Evolutionary conservation across 225 moss, liverwort and hornwort species (phyloP), one percentile per base, ranked within the genome.

Genomic region (Thuidium tamariscinum): DNA sequence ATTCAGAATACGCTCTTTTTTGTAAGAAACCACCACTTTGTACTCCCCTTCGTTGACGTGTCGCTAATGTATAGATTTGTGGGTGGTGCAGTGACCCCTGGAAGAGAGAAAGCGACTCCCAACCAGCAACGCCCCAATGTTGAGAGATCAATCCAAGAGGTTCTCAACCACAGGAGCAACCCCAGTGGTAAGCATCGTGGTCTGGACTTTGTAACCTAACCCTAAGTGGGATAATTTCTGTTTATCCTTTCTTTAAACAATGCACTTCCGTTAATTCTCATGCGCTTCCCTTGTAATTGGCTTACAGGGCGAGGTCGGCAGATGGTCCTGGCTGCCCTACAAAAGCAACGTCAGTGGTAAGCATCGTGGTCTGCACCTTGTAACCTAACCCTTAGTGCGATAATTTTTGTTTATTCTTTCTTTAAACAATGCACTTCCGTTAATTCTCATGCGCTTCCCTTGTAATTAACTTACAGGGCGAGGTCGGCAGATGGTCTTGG

Each of bases 81-180:
- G 71, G 39, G 59, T 51, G 54, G 68, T 52, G 86, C n/a, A 93
- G 93, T 88, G 41, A 84, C 71, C 70, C 70, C 81, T 57, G 93
- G 84, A 87, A 89, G 85, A 54, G 87, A 87, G 86, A 68, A 84
- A 54, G 87, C 72, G 13, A 85, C 79, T 85, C 85, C 91, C 30
- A 93, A 90, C 85, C 82, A 88, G 80, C 59, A 44, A 48, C 77
- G 74, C 37, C 85, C 87, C 36, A 77, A 91, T 72, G 42, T 88
- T 36, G 89, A 93, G 80, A 86, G 86, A 71, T 87, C 89, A 5
- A 91, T 93, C 59, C 74, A 93, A 75, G 91, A 93, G 88, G 93
- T 93, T 80, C 88, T 89, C 46, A 88, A 85, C 64, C 88, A 88
- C 49, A 86, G 82, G 77, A 70, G 93, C n/a, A 93, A 91, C 62